Percentiles rank a stretch among this genome's conserved stretches.
Conservation (phyloP, 1,139 yeast species). For the Hyphopichia pseudoburtonii region DNA sequence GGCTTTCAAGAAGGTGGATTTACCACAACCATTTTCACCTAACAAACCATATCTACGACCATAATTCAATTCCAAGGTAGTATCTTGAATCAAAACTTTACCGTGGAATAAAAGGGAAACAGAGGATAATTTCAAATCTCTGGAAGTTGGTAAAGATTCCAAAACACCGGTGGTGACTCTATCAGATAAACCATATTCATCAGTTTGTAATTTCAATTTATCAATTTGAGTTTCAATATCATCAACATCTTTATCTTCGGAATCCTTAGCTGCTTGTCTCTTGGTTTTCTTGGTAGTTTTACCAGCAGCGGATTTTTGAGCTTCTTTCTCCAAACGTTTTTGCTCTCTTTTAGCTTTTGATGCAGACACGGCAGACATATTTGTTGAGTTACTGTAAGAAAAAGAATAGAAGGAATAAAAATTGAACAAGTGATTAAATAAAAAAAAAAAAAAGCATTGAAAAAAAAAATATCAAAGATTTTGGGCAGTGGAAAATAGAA, state of each 20-base stretch:
- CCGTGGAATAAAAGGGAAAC: conserved; percentile 96
- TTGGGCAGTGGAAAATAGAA: background rate
- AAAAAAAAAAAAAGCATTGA: background rate
- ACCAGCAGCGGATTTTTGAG: conserved; percentile 72
- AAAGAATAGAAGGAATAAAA: background rate
- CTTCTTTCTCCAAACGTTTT: conserved; percentile 59
- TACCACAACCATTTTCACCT: conserved; percentile 99
- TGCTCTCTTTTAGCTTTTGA: conserved; percentile 98
- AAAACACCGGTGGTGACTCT: conserved; percentile 98
- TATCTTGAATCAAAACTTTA: conserved; percentile 91
- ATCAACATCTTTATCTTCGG: conserved; percentile 60
- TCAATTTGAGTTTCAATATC: conserved; percentile 75
- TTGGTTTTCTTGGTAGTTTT: conserved; percentile 65
- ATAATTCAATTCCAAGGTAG: conserved; percentile 86
- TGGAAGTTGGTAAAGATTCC: conserved; percentile 82
- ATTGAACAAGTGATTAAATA: background rate
- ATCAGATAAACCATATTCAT: conserved; percentile 90
- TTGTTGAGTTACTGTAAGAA: conserved; percentile 2
- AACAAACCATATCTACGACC: conserved; percentile 96
- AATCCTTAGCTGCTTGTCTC: conserved; percentile 55
- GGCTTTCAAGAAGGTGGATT: conserved; percentile 89
- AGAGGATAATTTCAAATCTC: conserved; percentile 90
- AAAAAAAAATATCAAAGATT: background rate
- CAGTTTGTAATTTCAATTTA: conserved; percentile 88
- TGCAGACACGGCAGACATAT: conserved; percentile 67